A percentile compares a stretch with the other conserved stretches of the same genome.
phyloP scores from a whole-genome alignment of 331 rosid genomes.

The Phaseolus coccineus region DNA sequence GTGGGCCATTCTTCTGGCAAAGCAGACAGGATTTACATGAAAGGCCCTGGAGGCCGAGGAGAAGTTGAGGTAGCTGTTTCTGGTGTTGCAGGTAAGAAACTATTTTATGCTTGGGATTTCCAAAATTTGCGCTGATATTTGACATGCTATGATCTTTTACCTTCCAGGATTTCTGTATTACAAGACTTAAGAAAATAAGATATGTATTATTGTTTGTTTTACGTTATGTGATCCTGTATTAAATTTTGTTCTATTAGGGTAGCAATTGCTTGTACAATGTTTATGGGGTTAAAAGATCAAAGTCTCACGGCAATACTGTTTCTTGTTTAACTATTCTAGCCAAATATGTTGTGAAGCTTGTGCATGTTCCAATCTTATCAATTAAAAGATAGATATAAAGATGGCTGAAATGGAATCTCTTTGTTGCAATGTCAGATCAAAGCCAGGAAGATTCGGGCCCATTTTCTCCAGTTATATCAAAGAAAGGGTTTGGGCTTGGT shows the following conservation, averaged over 20 bases:
- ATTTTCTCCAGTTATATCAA: conserved; percentile 82
- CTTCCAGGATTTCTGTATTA: background rate
- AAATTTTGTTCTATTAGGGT: conserved; percentile 33
- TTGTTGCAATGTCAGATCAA: conserved; percentile 75
- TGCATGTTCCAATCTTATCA: conserved; percentile 39
- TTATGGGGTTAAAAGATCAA: conserved; percentile 22
- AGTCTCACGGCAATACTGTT: conserved; percentile 12
- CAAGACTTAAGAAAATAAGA: conserved; percentile 3
- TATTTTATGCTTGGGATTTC: conserved; percentile 28
- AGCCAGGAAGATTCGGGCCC: conserved; percentile 84
- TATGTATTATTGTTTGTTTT: conserved; percentile 16
- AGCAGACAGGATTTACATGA: conserved; percentile 94
- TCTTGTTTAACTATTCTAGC: conserved; percentile 16
- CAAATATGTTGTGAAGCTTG: conserved; percentile 41
- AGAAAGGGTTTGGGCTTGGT: conserved; percentile 82
- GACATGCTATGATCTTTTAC: background rate
- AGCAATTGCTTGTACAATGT: conserved; percentile 10
- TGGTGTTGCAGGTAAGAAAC: conserved; percentile 76
- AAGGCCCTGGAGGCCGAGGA: conserved; percentile 98
- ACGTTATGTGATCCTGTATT: conserved; percentile 18
- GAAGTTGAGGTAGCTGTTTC: conserved; percentile 99
- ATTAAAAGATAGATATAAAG: conserved; percentile 39
- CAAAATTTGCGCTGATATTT: conserved; percentile 30
- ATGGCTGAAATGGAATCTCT: conserved; percentile 49
- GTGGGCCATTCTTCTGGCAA: conserved; percentile 75